Base-by-base conservation (phyloP, 306 rosid genomes). In the Calophaca sinica region DNA sequence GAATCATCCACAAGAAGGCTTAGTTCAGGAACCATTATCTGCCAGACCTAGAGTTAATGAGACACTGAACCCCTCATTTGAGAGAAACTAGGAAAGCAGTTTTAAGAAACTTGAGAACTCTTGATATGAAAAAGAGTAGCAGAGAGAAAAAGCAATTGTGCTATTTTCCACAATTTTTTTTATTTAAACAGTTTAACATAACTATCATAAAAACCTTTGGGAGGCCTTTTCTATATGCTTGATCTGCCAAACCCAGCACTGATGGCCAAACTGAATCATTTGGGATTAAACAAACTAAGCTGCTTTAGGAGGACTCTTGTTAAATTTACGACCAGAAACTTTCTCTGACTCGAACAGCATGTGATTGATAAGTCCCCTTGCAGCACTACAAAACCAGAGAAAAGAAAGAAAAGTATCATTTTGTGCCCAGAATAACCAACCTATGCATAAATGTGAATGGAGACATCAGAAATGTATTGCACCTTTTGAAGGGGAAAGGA, bases 291-390 rank as follows among this genome's bases (percentile, higher is more conserved):
- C 48, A 39, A 63, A 74, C 73, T 79, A 66, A 33, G 78, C 73
- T 64, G 55, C 68, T 77, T 81, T 85, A 38, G 90, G 65, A 64
- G 91, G 74, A 69, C 72, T 79, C 75, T 73, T 55, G 86, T 81
- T 87, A 82, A 91, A 88, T 83, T 89, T 94, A 66, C 91, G 89
- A 55, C 98, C 96, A 2, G 96, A 78, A 82, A 87, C 15, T 72
- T 78, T 79, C 90, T 89, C 97, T 2, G 94, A 72, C 77, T 94
- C 97, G 1, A 79, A 84, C 42, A 88, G 84, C 9, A 91, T 91
- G 86, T 90, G 98, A 82, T 91, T 94, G 85, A 88, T 89, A 73
- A 94, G 97, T 75, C 97, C 97, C 85, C 97, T 87, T 33, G 96
- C 98, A 15, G 98, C 96, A 60, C 96, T 91, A 76, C 67, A 79